These are phyloP conservation scores for Chaetomium sp. DNA, from an alignment of 2,329 filamentous ascomycete species.

Conservation along the genomic window DNA sequence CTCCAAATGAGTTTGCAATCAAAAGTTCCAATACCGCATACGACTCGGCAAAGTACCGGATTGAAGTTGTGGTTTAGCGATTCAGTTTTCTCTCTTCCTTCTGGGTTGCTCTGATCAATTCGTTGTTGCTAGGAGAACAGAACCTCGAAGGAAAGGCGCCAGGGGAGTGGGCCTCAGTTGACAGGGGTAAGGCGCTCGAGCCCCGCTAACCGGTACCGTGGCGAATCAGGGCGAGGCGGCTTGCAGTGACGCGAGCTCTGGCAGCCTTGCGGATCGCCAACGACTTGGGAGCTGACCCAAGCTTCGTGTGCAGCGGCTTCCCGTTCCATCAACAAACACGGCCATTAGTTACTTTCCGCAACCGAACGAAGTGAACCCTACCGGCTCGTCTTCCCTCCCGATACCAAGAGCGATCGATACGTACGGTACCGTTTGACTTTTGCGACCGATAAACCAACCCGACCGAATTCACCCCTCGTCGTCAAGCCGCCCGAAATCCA, in stretches of 20 bases:
- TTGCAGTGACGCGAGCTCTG: slow-evolving; percentile 21
- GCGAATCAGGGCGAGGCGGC: slow-evolving; percentile 2
- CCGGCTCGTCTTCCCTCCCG: too few species aligned
- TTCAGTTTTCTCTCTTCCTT: not conserved
- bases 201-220: not conserved
- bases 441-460: not conserved
- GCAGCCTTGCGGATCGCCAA: slow-evolving; percentile 18
- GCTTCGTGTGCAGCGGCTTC: slow-evolving; percentile 2
- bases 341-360: not conserved
- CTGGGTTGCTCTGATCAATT: not conserved
- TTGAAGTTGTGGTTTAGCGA: not conserved
- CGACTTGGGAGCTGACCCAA: slow-evolving; percentile 12
- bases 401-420: too few species aligned
- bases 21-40: not conserved
- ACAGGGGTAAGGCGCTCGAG: not conserved
- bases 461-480: not conserved
- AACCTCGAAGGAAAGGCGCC: not conserved
- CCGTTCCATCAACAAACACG: slow-evolving; percentile 5
- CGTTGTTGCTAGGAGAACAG: not conserved
- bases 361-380: not conserved
- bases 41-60: not conserved
- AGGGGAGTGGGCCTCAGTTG: not conserved
- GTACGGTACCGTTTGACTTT: not conserved
- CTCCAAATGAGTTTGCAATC: too few species aligned
- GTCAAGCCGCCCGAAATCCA: slow-evolving; percentile 1